These are phyloP conservation scores for Batrachochytrium dendrobatidis DNA, from an alignment of 371 early-diverging fungal genomes.

Conservation along the genomic window DNA sequence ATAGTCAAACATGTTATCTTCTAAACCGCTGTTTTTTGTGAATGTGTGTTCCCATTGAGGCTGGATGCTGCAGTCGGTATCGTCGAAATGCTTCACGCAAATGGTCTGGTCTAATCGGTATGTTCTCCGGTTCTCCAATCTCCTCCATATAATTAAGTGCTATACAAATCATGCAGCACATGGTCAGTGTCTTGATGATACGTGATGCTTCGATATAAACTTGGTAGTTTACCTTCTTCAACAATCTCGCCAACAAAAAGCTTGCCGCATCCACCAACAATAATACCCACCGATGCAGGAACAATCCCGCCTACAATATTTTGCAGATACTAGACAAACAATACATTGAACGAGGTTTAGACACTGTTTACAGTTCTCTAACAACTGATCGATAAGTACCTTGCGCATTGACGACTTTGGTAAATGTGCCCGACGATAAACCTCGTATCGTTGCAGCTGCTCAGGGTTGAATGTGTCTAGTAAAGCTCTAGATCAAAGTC, in stretches of 20 bases:
- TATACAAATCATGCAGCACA: slow-evolving; percentile 11
- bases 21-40: neutral
- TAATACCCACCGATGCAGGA: slow-evolving; percentile 58
- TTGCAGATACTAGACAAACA: neutral
- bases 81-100: slow-evolving; percentile 85
- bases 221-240: slow-evolving; percentile 59
- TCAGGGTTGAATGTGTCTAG: slow-evolving; percentile 74
- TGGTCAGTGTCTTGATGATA: neutral
- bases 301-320: slow-evolving; percentile 17
- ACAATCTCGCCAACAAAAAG: slow-evolving; percentile 95
- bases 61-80: slow-evolving; percentile 48
- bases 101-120: slow-evolving; percentile 69
- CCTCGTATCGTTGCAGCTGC: slow-evolving; percentile 82
- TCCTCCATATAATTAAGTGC: slow-evolving; percentile 65
- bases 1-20: too few relatives aligned
- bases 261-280: slow-evolving; percentile 89
- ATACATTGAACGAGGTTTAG: too few relatives aligned
- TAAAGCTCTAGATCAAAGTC: slow-evolving; percentile 42
- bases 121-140: slow-evolving; percentile 53
- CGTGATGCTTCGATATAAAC: neutral
- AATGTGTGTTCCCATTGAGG: neutral
- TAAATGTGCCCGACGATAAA: slow-evolving; percentile 78
- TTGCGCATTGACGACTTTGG: slow-evolving; percentile 78
- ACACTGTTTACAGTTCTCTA: too few relatives aligned
- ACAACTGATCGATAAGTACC: slow-evolving; percentile 44